Base-by-base conservation (phyloP, 495 filamentous ascomycete species). In the Daldinia childiae region DNA sequence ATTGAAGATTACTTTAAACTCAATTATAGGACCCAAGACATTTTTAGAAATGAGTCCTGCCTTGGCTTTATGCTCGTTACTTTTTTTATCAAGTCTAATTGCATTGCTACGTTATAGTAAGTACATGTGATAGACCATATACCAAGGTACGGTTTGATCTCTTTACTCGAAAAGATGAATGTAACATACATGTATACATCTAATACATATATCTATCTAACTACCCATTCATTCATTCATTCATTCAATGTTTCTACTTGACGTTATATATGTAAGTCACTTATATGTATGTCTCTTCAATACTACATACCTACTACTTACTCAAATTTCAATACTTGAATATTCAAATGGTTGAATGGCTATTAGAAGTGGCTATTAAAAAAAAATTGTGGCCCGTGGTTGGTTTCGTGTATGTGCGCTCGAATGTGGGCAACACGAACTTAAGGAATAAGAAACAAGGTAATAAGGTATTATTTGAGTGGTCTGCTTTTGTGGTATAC, bases 361-460 rank as follows among this genome's bases (percentile, higher is more conserved):
- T 48, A 48, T 48, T 48, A 48, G 7, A 43, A 51, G 24, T 54
- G 50, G 50, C 27, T 54, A 54, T 17, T 7, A 30, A 24, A 24
- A 48, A 21, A 21, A 21, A 21, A 11, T 9, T 1, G 26, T 54
- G 50, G 50, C 50, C 26, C 14, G 26, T 54, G 48, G 26, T 63
- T 54, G 48, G 50, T 30, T 63, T 55, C 41, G 54, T 68, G 50
- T 50, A 56, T 64, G 56, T 64, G 60, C 60, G 63, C 41, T 59
- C 51, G 26, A 55, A 64, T 58, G 56, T 32, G 39, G 39, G 50
- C 65, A 54, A 69, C 70, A 73, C 69, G 69, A 72, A 58, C 54
- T 64, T 60, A 55, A 66, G 56, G 58, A 66, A 66, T 24, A 52
- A 52, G 19, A 14, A 36, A 24, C 19, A 56, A 56, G 52, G 52